These are phyloP conservation scores for Cystobasidium onofrii DNA, from an alignment of 768 basidiomycete genomes.

Conservation along the genomic window DNA sequence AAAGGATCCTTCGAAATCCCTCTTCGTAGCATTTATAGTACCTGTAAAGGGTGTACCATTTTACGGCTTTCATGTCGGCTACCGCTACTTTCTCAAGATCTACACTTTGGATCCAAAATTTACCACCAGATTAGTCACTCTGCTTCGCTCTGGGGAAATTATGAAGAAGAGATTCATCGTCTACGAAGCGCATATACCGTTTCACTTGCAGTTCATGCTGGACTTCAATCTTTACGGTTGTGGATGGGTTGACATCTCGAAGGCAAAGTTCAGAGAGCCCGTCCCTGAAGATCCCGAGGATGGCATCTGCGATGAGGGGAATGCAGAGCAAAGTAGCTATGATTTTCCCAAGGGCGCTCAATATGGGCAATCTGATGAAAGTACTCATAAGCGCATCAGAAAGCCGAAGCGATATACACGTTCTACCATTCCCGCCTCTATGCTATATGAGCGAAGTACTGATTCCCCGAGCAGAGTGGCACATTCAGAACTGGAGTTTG, in stretches of 20 bases:
- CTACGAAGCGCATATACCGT: constrained; percentile 85
- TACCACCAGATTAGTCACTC: constrained; percentile 61
- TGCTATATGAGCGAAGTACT: constrained; percentile 40
- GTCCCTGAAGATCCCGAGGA: constrained; percentile 44
- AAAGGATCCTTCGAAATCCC: constrained; percentile 47
- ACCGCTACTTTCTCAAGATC: constrained; percentile 82
- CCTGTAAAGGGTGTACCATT: constrained; percentile 91
- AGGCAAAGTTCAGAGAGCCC: constrained; percentile 50
- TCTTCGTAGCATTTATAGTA: constrained; percentile 59
- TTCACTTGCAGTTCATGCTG: constrained; percentile 79
- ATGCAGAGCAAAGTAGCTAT: background rate
- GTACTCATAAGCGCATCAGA: background rate
- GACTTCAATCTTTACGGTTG: constrained; percentile 94
- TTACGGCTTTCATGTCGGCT: constrained; percentile 82
- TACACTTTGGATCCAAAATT: constrained; percentile 62
- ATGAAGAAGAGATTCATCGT: constrained; percentile 60
- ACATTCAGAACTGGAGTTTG: constrained; percentile 62
- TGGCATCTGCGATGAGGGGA: constrained; percentile 2
- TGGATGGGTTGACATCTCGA: constrained; percentile 67
- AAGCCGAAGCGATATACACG: constrained; percentile 34
- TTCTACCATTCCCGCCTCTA: constrained; percentile 40
- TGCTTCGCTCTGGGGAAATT: constrained; percentile 72
- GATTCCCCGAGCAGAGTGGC: constrained; percentile 44
- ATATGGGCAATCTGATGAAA: background rate
- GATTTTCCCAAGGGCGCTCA: background rate